Percentiles rank a stretch among this genome's conserved stretches.
Conservation (phyloP, 306 rosid species). For the Astragalus membranaceus region DNA sequence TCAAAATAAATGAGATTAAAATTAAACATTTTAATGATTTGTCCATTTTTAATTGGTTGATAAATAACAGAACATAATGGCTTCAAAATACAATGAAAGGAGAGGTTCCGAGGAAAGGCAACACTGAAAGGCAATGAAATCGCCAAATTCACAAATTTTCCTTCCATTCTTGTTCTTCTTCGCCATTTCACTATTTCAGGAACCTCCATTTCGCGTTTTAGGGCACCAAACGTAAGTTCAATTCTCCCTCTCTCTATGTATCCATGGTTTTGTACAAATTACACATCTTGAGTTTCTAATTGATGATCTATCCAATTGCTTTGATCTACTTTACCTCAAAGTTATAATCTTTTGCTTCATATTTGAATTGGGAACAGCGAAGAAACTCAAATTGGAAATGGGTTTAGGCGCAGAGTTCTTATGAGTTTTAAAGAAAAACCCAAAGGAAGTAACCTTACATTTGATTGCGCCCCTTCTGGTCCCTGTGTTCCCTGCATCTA, state of each 20-base stretch:
- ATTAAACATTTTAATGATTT: no score
- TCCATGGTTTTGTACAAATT: not conserved
- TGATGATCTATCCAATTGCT: slow-evolving; percentile 10
- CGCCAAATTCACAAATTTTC: slow-evolving; percentile 25
- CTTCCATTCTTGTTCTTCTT: slow-evolving; percentile 29
- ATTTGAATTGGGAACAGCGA: slow-evolving; percentile 29
- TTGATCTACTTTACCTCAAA: slow-evolving; percentile 13
- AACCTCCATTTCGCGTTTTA: slow-evolving; percentile 25
- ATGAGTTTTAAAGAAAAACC: slow-evolving; percentile 65
- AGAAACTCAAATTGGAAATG: slow-evolving; percentile 23
- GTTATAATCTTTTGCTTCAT: slow-evolving; percentile 7
- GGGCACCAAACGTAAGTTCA: slow-evolving; percentile 44
- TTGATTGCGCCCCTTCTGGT: slow-evolving; percentile 86
- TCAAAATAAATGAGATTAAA: no score
- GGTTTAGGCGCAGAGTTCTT: slow-evolving; percentile 54
- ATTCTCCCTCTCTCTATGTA: not conserved
- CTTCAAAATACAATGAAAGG: not conserved
- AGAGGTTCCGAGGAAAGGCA: not conserved
- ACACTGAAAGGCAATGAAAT: slow-evolving; percentile 29
- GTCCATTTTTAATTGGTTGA: no score
- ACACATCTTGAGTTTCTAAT: not conserved
- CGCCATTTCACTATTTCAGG: slow-evolving; percentile 21
- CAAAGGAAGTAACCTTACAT: slow-evolving; percentile 59
- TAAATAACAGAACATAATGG: not conserved
- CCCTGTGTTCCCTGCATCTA: slow-evolving; percentile 86